Evolutionary conservation across 2,329 filamentous ascomycete genomes (phyloP).

Genomic region (Exophiala sp.): DNA sequence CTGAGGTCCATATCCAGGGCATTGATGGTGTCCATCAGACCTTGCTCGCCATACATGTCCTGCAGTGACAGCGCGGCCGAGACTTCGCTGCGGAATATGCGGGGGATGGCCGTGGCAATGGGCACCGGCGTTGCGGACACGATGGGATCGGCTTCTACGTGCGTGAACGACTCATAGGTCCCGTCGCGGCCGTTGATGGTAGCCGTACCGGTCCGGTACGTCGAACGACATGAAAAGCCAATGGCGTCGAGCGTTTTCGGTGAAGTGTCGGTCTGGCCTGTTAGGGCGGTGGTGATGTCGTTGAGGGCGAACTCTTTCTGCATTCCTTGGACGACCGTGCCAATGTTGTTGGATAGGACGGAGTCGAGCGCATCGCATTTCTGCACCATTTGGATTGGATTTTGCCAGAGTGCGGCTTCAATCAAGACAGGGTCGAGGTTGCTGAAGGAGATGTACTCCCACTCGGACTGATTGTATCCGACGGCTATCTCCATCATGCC

Average conservation of each 20-base stretch:
- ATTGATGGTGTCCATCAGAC: not conserved
- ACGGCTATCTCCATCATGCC: slow-evolving; percentile 6
- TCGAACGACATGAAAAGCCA: not conserved
- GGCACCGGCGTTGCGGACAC: slow-evolving; percentile 1
- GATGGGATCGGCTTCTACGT: not conserved
- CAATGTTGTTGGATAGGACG: not conserved
- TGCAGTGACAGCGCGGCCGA: not conserved
- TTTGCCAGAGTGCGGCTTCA: slow-evolving; percentile 3
- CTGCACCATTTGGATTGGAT: not conserved
- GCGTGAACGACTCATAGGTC: not conserved
- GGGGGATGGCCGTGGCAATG: not conserved
- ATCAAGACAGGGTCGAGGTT: not conserved
- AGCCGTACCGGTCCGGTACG: not conserved
- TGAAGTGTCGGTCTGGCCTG: not conserved
- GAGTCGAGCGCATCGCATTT: not conserved
- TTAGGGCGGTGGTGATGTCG: not conserved
- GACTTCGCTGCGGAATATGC: not conserved
- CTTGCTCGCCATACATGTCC: not conserved
- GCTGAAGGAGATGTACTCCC: not conserved
- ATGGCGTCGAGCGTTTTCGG: slow-evolving; percentile 1
- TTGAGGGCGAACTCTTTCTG: slow-evolving; percentile 1
- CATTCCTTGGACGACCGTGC: not conserved
- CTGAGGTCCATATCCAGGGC: not conserved
- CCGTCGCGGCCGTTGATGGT: slow-evolving; percentile 2
- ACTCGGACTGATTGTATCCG: not conserved